Percentiles rank a stretch among this genome's conserved stretches.
Evolutionary conservation across 1,284 basidiomycete genomes (phyloP).

Genomic region (Termitomyces sp.): DNA sequence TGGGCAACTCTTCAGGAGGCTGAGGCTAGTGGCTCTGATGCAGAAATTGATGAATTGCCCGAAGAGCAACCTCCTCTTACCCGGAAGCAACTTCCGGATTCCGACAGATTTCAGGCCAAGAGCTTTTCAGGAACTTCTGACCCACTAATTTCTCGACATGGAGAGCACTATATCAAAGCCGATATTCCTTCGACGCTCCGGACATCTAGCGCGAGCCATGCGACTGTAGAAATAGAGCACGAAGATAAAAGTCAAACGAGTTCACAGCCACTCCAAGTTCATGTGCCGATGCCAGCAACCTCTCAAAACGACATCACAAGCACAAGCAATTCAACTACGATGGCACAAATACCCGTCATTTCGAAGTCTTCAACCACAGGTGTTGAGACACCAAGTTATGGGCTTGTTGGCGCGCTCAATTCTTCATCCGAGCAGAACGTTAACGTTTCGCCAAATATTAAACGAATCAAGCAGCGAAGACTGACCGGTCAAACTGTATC

Average conservation of each 20-base stretch:
- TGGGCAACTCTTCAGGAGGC: conserved; percentile 6
- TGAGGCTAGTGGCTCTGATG: neutral
- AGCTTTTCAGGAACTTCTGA: neutral
- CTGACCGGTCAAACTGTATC: neutral
- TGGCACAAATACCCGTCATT: neutral
- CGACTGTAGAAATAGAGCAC: no score
- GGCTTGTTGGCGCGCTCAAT: neutral
- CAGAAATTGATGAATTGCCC: conserved; percentile 6
- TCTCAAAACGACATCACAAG: neutral
- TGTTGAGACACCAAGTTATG: neutral
- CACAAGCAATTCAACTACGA: neutral
- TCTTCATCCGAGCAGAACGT: neutral
- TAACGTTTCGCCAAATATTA: neutral
- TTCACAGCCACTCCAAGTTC: neutral
- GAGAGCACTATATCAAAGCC: neutral
- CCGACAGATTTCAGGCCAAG: neutral
- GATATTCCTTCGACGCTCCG: neutral
- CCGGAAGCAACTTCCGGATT: neutral
- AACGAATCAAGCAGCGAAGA: neutral
- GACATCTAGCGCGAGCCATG: neutral
- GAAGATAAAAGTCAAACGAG: neutral
- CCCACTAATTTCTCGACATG: neutral
- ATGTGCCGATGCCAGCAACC: neutral
- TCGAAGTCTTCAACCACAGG: neutral
- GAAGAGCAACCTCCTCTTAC: neutral